Evolutionary conservation across 768 basidiomycete species (phyloP), one percentile per base, ranked within the genome.

Genomic region (Collybia nuda): DNA sequence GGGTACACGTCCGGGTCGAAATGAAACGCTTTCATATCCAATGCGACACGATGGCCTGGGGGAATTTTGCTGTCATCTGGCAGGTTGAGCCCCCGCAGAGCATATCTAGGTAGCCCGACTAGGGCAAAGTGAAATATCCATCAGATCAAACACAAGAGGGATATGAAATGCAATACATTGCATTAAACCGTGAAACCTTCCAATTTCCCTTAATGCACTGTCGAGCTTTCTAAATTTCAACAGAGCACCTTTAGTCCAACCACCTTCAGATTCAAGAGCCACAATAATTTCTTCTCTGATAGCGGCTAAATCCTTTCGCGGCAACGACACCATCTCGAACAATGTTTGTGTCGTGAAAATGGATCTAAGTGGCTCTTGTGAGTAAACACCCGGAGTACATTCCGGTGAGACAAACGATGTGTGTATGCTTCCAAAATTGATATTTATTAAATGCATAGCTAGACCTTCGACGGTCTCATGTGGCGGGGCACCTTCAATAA

Each of bases 351-450:
- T 68, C 24, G 70, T 62, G 54, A 72, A 71, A 32, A 69, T 71
- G 19, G 69, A 66, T 5, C 67, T 70, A 32, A n/a, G 37, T 37
- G 36, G n/a, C 32, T 43, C 41, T 51, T 47, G 21, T 17, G 29
- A 32, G 22, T 39, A 9, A 19, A 28, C 15, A 36, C 14, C 18
- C 3, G 2, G 29, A 43, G 2, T 15, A 22, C 11, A 32, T 12
- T 24, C 15, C 6, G 17, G 39, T 36, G 17, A 17, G 23, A 55
- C 66, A 43, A 50, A 71, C 70, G 71, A 68, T 24, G 69, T 72
- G 52, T 71, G 68, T 42, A 71, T 69, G 56, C 68, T 72, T 19
- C 65, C 70, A 60, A 71, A 71, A 51, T 72, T 70, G n/a, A 74
- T 56, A 51, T 71, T 69, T 56, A 71, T 47, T n/a, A 71, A 47